Conservation (phyloP, 768 basidiomycete species). For the Nidularia pulvinata region DNA sequence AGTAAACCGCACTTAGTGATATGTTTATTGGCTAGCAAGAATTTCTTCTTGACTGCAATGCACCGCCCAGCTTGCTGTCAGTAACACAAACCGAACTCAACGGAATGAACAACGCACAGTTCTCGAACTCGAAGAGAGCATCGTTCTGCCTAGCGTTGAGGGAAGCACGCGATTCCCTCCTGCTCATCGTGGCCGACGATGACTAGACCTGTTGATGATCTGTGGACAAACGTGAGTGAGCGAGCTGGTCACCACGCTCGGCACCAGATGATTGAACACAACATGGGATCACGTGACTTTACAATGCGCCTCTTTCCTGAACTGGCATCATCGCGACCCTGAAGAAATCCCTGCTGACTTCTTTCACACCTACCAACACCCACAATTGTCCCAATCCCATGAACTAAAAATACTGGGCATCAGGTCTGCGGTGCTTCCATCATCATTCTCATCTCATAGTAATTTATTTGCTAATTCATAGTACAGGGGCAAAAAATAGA, state of each 20-base stretch:
- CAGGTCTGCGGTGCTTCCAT: too few species aligned
- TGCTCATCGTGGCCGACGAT: conserved; percentile 39
- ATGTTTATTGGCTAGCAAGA: conserved; percentile 87
- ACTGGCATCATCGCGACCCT: too few species aligned
- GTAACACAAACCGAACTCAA: conserved; percentile 13
- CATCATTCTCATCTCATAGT: not conserved
- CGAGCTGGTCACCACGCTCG: not conserved
- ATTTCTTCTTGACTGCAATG: conserved; percentile 86
- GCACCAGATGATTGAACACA: not conserved
- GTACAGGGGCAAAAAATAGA: too few species aligned
- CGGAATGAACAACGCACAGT: conserved; percentile 52
- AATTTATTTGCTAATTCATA: too few species aligned
- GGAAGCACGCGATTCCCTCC: conserved; percentile 65
- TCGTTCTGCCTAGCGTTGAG: conserved; percentile 71
- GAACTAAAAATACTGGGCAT: too few species aligned
- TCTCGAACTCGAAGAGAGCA: conserved; percentile 83
- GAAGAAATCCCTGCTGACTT: too few species aligned
- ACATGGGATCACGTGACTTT: not conserved
- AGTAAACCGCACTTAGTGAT: conserved; percentile 76
- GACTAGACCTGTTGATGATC: too few species aligned
- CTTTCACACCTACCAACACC: too few species aligned
- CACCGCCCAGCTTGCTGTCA: conserved; percentile 24
- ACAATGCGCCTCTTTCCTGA: too few species aligned
- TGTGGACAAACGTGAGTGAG: too few species aligned
- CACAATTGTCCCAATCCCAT: too few species aligned